phyloP scores from a whole-genome alignment of 306 rosid genomes.

The Acacia melanoxylon region DNA sequence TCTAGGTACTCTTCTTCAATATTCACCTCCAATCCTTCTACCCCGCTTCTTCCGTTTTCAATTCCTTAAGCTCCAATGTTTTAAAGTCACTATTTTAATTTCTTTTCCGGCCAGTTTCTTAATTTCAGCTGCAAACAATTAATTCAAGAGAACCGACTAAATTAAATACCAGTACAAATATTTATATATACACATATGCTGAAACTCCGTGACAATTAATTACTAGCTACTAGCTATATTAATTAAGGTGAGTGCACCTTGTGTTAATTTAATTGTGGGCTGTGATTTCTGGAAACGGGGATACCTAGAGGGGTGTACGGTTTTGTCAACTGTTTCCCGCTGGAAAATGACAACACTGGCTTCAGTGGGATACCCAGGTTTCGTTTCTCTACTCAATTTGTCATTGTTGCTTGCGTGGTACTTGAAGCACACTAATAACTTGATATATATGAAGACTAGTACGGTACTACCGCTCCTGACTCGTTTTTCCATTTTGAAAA shows the following conservation, averaged over 20 bases:
- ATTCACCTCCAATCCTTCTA: not conserved
- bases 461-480: conserved; percentile 38
- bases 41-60: not conserved
- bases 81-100: not conserved
- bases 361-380: conserved; percentile 10
- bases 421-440: conserved; percentile 2
- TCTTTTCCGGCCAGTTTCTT: not conserved
- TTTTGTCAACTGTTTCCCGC: conserved; percentile 23
- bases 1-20: conserved; percentile 60
- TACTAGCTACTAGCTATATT: not conserved
- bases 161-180: not conserved
- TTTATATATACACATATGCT: not conserved
- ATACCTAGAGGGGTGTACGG: not conserved
- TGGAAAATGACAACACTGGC: conserved; percentile 43
- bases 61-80: not conserved
- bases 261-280: conserved; percentile 19
- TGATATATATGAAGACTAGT: conserved; percentile 34
- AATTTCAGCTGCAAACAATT: not conserved
- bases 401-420: conserved; percentile 28
- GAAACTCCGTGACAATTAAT: conserved; percentile 1
- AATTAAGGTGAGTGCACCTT: conserved; percentile 19
- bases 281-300: conserved; percentile 21
- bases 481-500: conserved; percentile 46
- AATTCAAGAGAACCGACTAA: not conserved
- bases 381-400: conserved; percentile 28